These are phyloP conservation scores for Saxophila tyrrhenica DNA, from an alignment of 495 filamentous ascomycete species.

Conservation along the genomic window DNA sequence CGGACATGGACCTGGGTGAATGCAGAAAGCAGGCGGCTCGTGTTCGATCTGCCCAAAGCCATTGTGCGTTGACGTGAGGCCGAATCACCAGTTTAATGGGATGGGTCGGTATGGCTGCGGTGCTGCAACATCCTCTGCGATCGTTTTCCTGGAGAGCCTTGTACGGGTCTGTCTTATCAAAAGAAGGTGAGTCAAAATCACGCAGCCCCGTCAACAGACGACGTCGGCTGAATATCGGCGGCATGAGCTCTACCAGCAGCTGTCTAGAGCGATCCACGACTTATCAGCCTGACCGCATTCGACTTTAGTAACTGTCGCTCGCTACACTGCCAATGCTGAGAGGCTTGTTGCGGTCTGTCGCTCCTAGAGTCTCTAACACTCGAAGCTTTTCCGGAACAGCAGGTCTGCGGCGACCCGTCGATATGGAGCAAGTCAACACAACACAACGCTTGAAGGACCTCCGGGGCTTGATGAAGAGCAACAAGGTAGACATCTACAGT, in stretches of 20 bases:
- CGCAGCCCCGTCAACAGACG: too few species aligned
- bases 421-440: conserved; percentile 81
- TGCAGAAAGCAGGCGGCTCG: conserved; percentile 7
- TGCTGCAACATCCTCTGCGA: too few species aligned
- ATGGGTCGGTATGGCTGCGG: too few species aligned
- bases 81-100: too few species aligned
- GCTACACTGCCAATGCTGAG: conserved; percentile 6
- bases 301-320: too few species aligned
- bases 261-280: too few species aligned
- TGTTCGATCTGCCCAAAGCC: neutral
- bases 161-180: too few species aligned
- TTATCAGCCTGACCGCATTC: too few species aligned
- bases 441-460: conserved; percentile 63
- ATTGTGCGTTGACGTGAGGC: conserved; percentile 3
- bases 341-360: neutral
- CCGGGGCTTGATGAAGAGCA: conserved; percentile 76
- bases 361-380: neutral
- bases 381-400: neutral
- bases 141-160: too few species aligned
- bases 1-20: conserved; percentile 22
- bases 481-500: conserved; percentile 91
- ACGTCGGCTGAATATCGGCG: too few species aligned
- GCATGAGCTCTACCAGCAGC: too few species aligned
- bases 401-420: conserved; percentile 12
- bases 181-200: too few species aligned